Percentiles rank a stretch among this genome's conserved stretches.
phyloP scores from a whole-genome alignment of 2,329 filamentous ascomycete species.

The Pestalotiopsis fici region DNA sequence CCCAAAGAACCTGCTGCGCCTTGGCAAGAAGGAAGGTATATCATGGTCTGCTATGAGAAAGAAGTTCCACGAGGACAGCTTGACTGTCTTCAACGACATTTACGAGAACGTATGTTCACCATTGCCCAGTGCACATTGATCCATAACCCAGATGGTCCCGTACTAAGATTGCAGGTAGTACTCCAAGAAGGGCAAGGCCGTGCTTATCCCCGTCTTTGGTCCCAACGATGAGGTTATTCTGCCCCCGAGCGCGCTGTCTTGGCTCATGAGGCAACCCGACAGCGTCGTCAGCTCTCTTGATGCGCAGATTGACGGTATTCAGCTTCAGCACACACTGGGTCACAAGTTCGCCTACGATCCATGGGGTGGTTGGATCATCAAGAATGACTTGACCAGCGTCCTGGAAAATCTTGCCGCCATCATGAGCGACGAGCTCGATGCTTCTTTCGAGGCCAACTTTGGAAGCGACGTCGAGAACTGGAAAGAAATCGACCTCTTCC shows the following conservation, averaged over 20 bases:
- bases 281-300: constrained; percentile 30
- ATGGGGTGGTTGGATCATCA: constrained; percentile 30
- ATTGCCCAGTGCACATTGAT: too few species aligned
- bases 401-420: constrained; percentile 33
- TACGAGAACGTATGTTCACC: constrained; percentile 22
- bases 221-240: constrained; percentile 42
- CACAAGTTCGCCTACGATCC: constrained; percentile 25
- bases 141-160: too few species aligned
- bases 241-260: constrained; percentile 39
- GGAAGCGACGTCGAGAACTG: constrained; percentile 33
- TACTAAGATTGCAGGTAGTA: constrained; percentile 29
- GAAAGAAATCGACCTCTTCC: constrained; percentile 32
- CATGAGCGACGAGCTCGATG: constrained; percentile 35
- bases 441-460: constrained; percentile 35
- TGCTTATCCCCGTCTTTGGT: constrained; percentile 41
- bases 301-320: constrained; percentile 39
- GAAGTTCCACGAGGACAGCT: constrained; percentile 18
- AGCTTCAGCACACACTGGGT: constrained; percentile 37
- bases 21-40: constrained; percentile 15
- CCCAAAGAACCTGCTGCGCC: constrained; percentile 17
- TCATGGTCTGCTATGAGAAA: constrained; percentile 15
- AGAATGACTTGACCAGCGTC: constrained; percentile 33
- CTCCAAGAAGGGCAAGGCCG: constrained; percentile 39
- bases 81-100: constrained; percentile 17
- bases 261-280: constrained; percentile 41